These are phyloP conservation scores for Boletales sp. DNA, from an alignment of 768 basidiomycete genomes.

Conservation along the genomic window DNA sequence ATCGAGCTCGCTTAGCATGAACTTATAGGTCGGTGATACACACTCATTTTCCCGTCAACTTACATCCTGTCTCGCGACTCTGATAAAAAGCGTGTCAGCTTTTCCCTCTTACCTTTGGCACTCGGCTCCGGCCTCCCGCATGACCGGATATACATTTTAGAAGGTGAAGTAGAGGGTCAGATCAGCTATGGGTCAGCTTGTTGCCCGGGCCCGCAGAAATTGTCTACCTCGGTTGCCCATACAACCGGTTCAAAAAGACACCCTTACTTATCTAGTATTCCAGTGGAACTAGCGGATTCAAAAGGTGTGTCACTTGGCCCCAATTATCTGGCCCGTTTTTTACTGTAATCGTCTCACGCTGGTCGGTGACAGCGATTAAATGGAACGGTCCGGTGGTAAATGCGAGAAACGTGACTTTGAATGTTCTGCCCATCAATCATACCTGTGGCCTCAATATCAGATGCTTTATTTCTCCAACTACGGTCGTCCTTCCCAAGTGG, in stretches of 20 bases:
- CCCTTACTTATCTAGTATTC: conserved; percentile 71
- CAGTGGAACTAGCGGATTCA: conserved; percentile 73
- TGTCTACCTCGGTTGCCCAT: conserved; percentile 40
- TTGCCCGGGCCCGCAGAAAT: conserved; percentile 36
- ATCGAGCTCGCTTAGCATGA: no score
- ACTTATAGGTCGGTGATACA: no score
- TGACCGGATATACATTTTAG: conserved; percentile 47
- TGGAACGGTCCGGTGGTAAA: conserved; percentile 35
- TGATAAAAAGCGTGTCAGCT: conserved; percentile 32
- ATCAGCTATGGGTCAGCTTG: conserved; percentile 44
- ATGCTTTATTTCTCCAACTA: conserved; percentile 41
- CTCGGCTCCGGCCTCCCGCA: conserved; percentile 35
- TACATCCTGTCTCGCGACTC: no score
- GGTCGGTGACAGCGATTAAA: conserved; percentile 27
- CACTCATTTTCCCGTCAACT: no score
- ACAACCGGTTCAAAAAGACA: conserved; percentile 46
- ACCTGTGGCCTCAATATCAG: conserved; percentile 61
- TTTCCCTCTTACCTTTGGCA: conserved; percentile 39
- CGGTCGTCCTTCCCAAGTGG: conserved; percentile 58
- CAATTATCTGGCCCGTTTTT: not conserved
- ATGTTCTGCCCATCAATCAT: conserved; percentile 68
- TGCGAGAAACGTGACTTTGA: conserved; percentile 47
- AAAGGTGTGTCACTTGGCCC: conserved; percentile 50
- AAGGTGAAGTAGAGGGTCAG: conserved; percentile 39
- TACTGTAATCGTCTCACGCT: conserved; percentile 32